Percentiles rank a stretch among this genome's conserved stretches.
These are phyloP conservation scores for Starmerella asiatica DNA, from an alignment of 805 yeast species.

Conservation along the genomic window DNA sequence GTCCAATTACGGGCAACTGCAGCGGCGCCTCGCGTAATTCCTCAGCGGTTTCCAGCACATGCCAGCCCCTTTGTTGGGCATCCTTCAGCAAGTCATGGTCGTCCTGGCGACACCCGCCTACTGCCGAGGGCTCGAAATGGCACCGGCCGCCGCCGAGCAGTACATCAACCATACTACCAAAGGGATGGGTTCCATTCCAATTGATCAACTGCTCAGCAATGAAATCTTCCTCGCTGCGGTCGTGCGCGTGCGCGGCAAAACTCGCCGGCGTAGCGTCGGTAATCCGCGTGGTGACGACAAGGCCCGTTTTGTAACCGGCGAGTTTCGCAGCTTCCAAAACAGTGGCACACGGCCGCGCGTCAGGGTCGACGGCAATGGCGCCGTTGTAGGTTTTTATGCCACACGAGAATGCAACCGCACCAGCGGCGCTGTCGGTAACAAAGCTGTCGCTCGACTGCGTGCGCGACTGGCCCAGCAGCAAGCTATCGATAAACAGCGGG, in stretches of 20 bases:
- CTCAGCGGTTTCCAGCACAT: conserved; percentile 44
- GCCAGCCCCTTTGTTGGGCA: conserved; percentile 51
- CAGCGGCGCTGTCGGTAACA: conserved; percentile 93
- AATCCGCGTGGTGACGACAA: conserved; percentile 82
- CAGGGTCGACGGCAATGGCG: conserved; percentile 73
- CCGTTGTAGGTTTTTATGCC: conserved; percentile 75
- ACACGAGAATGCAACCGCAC: conserved; percentile 88
- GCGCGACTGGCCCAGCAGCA: conserved; percentile 69
- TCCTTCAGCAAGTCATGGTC: conserved; percentile 51
- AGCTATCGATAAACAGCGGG: conserved; percentile 50
- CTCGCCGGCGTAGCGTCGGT: conserved; percentile 95
- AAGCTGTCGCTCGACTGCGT: conserved; percentile 66
- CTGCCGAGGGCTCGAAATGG: conserved; percentile 50
- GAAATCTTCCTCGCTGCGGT: conserved; percentile 63
- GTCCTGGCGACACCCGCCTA: conserved; percentile 61
- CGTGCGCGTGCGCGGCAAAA: conserved; percentile 66
- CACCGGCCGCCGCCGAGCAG: conserved; percentile 81
- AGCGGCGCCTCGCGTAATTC: conserved; percentile 37
- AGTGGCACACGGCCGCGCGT: conserved; percentile 69
- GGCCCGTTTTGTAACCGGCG: conserved; percentile 69
- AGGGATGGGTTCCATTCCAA: conserved; percentile 37
- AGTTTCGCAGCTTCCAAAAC: conserved; percentile 75
- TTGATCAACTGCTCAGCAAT: conserved; percentile 86
- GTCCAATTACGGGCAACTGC: conserved; percentile 56
- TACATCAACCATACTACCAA: conserved; percentile 75